Conservation (phyloP, 1,139 yeast species). For the Zhuliangozyma blackwelliae region DNA sequence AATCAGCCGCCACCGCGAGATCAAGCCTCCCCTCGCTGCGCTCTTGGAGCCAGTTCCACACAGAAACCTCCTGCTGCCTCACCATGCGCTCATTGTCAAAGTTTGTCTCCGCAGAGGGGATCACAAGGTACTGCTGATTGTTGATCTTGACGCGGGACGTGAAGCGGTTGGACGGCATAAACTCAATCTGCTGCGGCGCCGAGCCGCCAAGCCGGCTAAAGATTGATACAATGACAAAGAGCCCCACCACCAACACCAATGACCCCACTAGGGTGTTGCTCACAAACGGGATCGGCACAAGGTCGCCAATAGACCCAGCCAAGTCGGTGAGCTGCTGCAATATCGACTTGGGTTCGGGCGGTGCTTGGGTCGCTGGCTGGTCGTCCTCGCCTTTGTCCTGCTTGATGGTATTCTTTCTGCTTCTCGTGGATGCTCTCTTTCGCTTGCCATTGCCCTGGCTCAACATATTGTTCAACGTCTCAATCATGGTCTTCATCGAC, state of each 20-base stretch:
- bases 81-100: conserved; percentile 29
- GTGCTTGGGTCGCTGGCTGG: conserved; percentile 2
- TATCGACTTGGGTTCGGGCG: conserved; percentile 10
- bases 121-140: conserved; percentile 39
- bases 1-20: conserved; percentile 8
- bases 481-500: conserved; percentile 54
- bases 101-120: conserved; percentile 44
- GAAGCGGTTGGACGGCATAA: conserved; percentile 8
- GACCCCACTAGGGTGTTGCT: conserved; percentile 23
- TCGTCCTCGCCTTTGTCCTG: conserved; percentile 11
- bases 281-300: conserved; percentile 27
- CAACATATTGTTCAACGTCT: conserved; percentile 52
- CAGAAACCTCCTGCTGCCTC: conserved; percentile 53
- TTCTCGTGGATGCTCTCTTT: conserved; percentile 24
- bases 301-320: conserved; percentile 25
- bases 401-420: conserved; percentile 16
- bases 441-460: conserved; percentile 13
- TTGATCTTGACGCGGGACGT: conserved; percentile 25
- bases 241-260: conserved; percentile 13
- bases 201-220: conserved; percentile 4
- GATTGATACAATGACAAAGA: conserved; percentile 10
- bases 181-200: conserved; percentile 3
- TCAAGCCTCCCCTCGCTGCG: conserved; percentile 34
- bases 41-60: conserved; percentile 82
- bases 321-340: conserved; percentile 21